Base-by-base conservation (phyloP, 2,329 filamentous ascomycete genomes). In the Tricladium varicosporioides region DNA sequence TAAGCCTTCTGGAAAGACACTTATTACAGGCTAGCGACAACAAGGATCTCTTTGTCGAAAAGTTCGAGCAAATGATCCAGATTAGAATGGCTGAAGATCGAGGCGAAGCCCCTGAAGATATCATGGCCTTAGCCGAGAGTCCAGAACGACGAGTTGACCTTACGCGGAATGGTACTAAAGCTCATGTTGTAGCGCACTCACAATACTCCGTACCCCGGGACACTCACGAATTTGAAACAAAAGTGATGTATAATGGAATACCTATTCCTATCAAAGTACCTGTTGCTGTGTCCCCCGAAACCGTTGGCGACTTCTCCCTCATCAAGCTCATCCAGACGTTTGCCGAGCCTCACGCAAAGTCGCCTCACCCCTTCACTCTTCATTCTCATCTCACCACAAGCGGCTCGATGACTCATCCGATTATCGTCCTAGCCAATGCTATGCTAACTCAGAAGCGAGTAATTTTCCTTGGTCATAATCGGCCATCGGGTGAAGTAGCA, bases 241-340 rank as follows among this genome's bases (percentile, higher is more conserved):
- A 87, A 68, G 91, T 99, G 67, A 84, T 93, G 70, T 99, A 99
- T 77, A 96, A 97, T 75, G 91, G 92, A 61, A 94, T 97, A 55
- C 93, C 93, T 0, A 93, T 99, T 27, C 94, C 94, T 1, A 91
- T 99, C 76, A 97, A 97, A 74, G 88, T 99, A 7, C 94, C 94
- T 0, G 92, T 93, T 2, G 92, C 94, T 10, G 83, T 96, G 57
- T 93, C 92, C 77, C 91, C 92, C 1, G 94, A 99, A 77, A 97
- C 91, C 0, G 94, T 99, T 14, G 94, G 94, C 60, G 94, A 99
- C 74, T 99, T 99, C 70, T 97, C 92, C 40, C 81, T 99, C 56
- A 89, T 99, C 75, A 97, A 97, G 73, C 85, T 99, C 53, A 96
- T 99, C 63, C 92, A 96, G 67, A 96, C 90, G 53, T 97, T 97